These are phyloP conservation scores for Capsicum chinense DNA, from an alignment of 257 asterid genomes.

Conservation along the genomic window DNA sequence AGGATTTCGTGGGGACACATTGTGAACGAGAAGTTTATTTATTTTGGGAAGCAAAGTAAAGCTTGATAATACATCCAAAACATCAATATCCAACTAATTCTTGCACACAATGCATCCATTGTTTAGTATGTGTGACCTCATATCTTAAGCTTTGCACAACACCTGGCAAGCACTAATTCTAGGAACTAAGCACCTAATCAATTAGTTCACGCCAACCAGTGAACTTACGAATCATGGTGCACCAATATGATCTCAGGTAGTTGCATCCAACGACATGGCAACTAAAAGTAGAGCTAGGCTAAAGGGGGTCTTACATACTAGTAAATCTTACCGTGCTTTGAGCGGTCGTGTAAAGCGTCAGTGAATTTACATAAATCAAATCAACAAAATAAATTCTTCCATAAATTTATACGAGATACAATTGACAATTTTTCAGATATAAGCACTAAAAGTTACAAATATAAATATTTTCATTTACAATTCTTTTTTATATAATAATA, in stretches of 20 bases:
- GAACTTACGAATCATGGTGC: not conserved
- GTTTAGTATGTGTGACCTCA: not conserved
- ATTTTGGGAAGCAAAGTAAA: not conserved
- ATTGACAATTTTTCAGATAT: too few relatives aligned
- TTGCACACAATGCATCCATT: constrained; percentile 3
- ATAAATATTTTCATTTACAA: too few relatives aligned
- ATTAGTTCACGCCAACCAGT: not conserved
- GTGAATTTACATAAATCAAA: too few relatives aligned
- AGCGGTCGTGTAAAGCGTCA: not conserved
- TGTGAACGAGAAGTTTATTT: not conserved
- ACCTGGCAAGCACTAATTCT: not conserved
- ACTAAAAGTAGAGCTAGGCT: not conserved
- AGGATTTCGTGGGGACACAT: not conserved
- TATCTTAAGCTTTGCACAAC: not conserved
- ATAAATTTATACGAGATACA: too few relatives aligned
- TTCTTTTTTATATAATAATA: too few relatives aligned
- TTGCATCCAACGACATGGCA: not conserved
- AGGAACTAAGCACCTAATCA: not conserved
- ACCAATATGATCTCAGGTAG: not conserved
- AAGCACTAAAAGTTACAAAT: too few relatives aligned
- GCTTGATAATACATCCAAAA: not conserved
- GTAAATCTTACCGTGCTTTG: not conserved
- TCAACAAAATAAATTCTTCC: too few relatives aligned
- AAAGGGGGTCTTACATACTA: not conserved
- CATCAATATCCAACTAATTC: not conserved